Conservation (phyloP, 305 asterid species). For the Coffea humblotiana region DNA sequence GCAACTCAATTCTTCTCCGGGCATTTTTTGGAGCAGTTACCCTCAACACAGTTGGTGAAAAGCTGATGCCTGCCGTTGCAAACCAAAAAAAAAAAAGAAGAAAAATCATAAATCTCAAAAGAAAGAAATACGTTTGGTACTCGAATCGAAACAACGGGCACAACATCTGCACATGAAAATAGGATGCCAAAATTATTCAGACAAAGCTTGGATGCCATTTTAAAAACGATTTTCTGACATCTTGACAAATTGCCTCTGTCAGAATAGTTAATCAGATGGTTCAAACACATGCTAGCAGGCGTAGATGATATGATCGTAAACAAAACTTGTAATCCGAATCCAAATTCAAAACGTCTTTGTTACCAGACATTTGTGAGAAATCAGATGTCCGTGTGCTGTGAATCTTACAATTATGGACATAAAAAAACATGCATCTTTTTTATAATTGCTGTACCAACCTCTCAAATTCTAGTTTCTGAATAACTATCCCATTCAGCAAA, state of each 20-base stretch:
- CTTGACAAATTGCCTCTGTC: not conserved
- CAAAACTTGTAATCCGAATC: not conserved
- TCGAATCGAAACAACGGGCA: not conserved
- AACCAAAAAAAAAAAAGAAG: not conserved
- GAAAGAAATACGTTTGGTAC: too few relatives aligned
- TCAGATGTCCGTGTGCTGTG: not conserved
- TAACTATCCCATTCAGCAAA: constrained; percentile 87
- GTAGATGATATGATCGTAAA: not conserved
- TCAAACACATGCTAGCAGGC: not conserved
- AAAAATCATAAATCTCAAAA: not conserved
- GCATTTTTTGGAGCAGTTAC: constrained; percentile 2
- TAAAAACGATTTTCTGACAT: not conserved
- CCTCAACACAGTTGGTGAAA: constrained; percentile 19
- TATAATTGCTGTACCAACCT: constrained; percentile 45
- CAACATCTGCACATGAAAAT: not conserved
- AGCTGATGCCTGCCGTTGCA: constrained; percentile 31
- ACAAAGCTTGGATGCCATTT: not conserved
- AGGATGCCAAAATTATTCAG: too few relatives aligned
- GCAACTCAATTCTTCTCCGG: not conserved
- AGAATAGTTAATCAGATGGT: not conserved
- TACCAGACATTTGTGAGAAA: not conserved
- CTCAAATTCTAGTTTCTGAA: constrained; percentile 79
- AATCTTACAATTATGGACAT: too few relatives aligned
- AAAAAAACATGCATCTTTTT: too few relatives aligned
- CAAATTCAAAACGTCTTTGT: not conserved